These are phyloP conservation scores for Ramichloridium luteum DNA, from an alignment of 2,329 filamentous ascomycete genomes.

Conservation along the genomic window DNA sequence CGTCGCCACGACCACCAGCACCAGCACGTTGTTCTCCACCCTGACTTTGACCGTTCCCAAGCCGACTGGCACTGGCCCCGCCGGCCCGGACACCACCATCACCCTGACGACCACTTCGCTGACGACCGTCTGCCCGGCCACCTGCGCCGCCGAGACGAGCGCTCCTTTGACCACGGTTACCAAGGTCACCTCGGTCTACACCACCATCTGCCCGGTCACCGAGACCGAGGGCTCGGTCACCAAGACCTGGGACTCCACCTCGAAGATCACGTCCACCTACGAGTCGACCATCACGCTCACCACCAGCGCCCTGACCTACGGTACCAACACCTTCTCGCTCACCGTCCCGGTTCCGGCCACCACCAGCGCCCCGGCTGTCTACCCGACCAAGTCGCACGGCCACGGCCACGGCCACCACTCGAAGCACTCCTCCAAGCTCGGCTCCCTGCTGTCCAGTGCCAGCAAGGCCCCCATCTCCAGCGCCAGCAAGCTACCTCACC, in stretches of 20 bases:
- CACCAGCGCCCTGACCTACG: neutral
- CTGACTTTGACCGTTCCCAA: too few relatives aligned
- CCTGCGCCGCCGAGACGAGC: neutral
- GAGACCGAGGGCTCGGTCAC: conserved; percentile 2
- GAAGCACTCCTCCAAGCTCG: neutral
- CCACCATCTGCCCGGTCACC: conserved; percentile 5
- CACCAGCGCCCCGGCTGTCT: neutral
- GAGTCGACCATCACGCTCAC: conserved; percentile 4
- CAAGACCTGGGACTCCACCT: conserved; percentile 7
- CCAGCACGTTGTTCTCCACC: too few relatives aligned
- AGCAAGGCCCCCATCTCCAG: neutral
- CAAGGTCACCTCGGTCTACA: conserved; percentile 3
- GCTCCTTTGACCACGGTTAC: conserved; percentile 2
- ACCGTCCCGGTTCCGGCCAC: neutral
- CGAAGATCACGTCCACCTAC: conserved; percentile 4
- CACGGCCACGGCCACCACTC: too few relatives aligned
- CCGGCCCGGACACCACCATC: conserved; percentile 2
- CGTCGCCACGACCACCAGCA: too few relatives aligned
- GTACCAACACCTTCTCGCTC: neutral
- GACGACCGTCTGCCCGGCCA: conserved; percentile 4
- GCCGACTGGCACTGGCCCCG: too few relatives aligned
- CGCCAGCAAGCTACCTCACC: too few relatives aligned
- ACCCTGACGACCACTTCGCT: conserved; percentile 2
- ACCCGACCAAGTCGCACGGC: conserved; percentile 1
- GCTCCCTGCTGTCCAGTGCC: neutral